A percentile compares a stretch with the other conserved stretches of the same genome.
Conservation (phyloP, 2,329 filamentous ascomycete species). For the Colletotrichum paranaense region DNA sequence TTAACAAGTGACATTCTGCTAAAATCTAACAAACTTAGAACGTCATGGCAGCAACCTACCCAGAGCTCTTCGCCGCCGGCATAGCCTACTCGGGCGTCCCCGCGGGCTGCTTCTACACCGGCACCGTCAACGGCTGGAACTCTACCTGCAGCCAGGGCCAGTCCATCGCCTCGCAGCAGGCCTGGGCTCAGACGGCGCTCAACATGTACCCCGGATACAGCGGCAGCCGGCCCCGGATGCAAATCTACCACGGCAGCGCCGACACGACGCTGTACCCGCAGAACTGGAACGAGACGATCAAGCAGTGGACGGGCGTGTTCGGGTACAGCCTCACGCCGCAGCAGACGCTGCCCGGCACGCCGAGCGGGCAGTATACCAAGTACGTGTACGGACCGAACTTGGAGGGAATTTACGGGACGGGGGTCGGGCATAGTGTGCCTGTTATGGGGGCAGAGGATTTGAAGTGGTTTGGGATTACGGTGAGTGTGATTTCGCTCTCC, state of each 20-base stretch:
- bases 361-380: constrained; percentile 44
- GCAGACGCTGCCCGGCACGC: constrained; percentile 41
- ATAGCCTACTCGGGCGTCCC: constrained; percentile 57
- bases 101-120: constrained; percentile 56
- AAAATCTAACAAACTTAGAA: constrained; percentile 40
- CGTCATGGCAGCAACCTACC: constrained; percentile 59
- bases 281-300: constrained; percentile 68
- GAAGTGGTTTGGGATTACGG: constrained; percentile 39
- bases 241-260: constrained; percentile 66
- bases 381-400: constrained; percentile 46
- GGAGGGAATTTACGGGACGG: constrained; percentile 46
- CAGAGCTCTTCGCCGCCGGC: constrained; percentile 58
- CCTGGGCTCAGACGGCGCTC: constrained; percentile 60
- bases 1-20: no score
- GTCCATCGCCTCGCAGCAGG: constrained; percentile 51
- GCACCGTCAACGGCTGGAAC: constrained; percentile 60
- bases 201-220: constrained; percentile 61
- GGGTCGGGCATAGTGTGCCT: constrained; percentile 47
- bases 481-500: background rate
- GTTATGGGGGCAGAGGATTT: constrained; percentile 43
- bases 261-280: constrained; percentile 62
- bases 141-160: constrained; percentile 61
- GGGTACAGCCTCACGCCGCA: constrained; percentile 48
- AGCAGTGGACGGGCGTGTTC: constrained; percentile 65
- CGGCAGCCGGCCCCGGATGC: constrained; percentile 63